Conservation (phyloP, 164 flowering plant species). For the Vitis labrusca region DNA sequence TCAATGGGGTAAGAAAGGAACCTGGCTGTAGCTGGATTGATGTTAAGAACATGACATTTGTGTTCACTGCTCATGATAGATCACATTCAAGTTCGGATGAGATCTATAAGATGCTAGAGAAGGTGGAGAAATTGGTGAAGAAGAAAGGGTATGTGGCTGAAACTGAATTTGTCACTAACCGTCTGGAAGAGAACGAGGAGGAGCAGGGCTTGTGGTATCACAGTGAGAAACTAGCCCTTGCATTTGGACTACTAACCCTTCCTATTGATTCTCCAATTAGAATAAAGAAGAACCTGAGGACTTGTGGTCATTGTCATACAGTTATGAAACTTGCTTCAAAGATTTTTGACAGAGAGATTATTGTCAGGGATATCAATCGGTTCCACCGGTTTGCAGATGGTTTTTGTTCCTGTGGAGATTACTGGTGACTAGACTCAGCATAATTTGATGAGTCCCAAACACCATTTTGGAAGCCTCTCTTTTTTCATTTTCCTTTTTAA, state of each 20-base stretch:
- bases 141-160: conserved; percentile 44
- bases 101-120: conserved; percentile 38
- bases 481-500: too few species aligned
- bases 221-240: conserved; percentile 49
- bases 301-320: conserved; percentile 57
- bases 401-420: conserved; percentile 42
- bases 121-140: conserved; percentile 31
- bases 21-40: conserved; percentile 73
- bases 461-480: not conserved
- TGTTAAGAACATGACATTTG: conserved; percentile 37
- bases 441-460: not conserved
- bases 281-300: conserved; percentile 52
- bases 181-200: conserved; percentile 23
- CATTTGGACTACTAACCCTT: conserved; percentile 35
- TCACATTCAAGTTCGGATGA: conserved; percentile 40
- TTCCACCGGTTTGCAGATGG: conserved; percentile 38
- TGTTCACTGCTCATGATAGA: conserved; percentile 50
- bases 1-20: conserved; percentile 45
- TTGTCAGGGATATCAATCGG: conserved; percentile 41
- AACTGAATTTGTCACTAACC: conserved; percentile 36
- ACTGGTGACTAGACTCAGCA: conserved; percentile 28
- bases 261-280: conserved; percentile 45
- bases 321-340: conserved; percentile 47
- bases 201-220: conserved; percentile 40
- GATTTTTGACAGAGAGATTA: conserved; percentile 36